These are phyloP conservation scores for Phytophthora syringae DNA, from an alignment of 352 stramenopile genomes.

Conservation along the genomic window DNA sequence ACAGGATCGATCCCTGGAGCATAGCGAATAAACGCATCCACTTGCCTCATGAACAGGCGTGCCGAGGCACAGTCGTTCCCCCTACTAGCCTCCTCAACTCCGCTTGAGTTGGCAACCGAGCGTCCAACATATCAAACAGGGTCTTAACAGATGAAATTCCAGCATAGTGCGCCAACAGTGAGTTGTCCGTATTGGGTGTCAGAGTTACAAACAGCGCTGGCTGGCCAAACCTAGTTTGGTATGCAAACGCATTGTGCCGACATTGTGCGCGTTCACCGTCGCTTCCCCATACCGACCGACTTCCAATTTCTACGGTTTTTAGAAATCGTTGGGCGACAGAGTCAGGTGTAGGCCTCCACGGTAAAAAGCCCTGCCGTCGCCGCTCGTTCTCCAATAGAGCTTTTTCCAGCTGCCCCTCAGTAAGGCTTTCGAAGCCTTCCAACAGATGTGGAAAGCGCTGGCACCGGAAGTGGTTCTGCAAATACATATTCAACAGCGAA, in stretches of 20 bases:
- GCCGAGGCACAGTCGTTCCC: conserved; percentile 10
- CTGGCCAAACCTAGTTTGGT: too few species aligned
- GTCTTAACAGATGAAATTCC: too few species aligned
- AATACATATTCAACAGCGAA: conserved; percentile 10
- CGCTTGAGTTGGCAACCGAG: conserved; percentile 4
- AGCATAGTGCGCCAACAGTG: too few species aligned
- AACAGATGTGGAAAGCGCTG: conserved; percentile 1
- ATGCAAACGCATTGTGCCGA: too few species aligned
- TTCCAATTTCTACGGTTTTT: conserved; percentile 1
- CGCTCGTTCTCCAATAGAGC: conserved; percentile 1
- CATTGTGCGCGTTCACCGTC: too few species aligned
- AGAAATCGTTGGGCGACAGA: background rate
- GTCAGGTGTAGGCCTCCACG: background rate
- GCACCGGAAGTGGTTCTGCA: conserved; percentile 1
- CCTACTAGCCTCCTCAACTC: conserved; percentile 6
- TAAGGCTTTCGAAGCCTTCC: background rate
- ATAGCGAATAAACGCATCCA: conserved; percentile 9
- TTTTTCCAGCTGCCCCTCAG: background rate
- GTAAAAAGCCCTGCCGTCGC: background rate
- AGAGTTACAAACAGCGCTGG: too few species aligned
- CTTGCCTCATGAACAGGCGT: conserved; percentile 13
- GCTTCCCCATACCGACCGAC: background rate
- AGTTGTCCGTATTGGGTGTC: too few species aligned
- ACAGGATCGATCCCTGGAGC: conserved; percentile 4
- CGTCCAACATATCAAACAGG: conserved; percentile 1